Percentiles rank a stretch among this genome's conserved stretches.
Evolutionary conservation across 768 basidiomycete species (phyloP).

Genomic region (Myochromella boudieri): DNA sequence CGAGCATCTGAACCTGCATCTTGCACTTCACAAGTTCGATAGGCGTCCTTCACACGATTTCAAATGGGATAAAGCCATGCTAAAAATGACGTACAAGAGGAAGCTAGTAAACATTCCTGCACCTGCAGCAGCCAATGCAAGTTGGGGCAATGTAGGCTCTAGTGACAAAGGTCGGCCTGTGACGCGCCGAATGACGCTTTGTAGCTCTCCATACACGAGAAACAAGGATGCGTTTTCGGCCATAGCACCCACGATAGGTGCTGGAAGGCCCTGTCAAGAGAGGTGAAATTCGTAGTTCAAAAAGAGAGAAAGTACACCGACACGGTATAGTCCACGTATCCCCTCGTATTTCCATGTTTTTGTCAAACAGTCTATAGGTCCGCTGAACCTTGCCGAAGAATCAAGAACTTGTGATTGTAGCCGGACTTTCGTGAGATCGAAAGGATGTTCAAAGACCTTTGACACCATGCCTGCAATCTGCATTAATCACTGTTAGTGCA

Average conservation of each 20-base stretch:
- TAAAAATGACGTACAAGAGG: slow-evolving; percentile 60
- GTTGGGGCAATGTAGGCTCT: slow-evolving; percentile 49
- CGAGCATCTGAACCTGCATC: slow-evolving; percentile 94
- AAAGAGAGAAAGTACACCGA: slow-evolving; percentile 35
- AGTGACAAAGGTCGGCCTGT: slow-evolving; percentile 41
- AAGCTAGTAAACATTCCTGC: slow-evolving; percentile 88
- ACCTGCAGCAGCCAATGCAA: slow-evolving; percentile 80
- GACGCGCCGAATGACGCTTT: slow-evolving; percentile 51
- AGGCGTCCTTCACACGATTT: slow-evolving; percentile 61
- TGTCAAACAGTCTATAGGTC: slow-evolving; percentile 83
- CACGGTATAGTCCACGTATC: slow-evolving; percentile 81
- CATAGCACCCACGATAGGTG: slow-evolving; percentile 90
- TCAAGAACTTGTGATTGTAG: slow-evolving; percentile 85
- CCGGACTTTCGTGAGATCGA: slow-evolving; percentile 93
- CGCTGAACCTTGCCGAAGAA: slow-evolving; percentile 59
- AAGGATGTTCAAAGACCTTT: slow-evolving; percentile 87
- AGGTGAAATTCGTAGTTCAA: slow-evolving; percentile 4
- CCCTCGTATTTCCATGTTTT: slow-evolving; percentile 86
- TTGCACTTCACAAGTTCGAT: slow-evolving; percentile 96
- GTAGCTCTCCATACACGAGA: slow-evolving; percentile 77
- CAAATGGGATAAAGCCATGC: background rate
- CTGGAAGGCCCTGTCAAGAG: slow-evolving; percentile 75
- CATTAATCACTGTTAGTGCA: background rate
- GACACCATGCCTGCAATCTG: slow-evolving; percentile 86
- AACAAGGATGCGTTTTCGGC: slow-evolving; percentile 90